These are phyloP conservation scores for Eimeria maxima DNA, from an alignment of 169 alveolate genomes.

Conservation along the genomic window DNA sequence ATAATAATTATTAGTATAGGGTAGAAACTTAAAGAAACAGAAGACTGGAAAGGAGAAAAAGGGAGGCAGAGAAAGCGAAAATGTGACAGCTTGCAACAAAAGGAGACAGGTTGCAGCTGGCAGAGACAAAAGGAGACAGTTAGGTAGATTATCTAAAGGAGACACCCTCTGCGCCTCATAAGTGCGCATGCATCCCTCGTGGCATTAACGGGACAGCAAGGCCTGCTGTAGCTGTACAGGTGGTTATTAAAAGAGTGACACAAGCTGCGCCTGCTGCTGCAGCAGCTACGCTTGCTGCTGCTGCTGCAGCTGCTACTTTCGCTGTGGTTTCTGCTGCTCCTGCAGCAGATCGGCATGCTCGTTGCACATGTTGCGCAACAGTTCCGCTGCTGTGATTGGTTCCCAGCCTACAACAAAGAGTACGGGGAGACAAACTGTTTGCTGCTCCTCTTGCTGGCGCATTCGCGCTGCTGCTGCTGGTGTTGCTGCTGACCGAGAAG, in stretches of 20 bases:
- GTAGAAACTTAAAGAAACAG: too few relatives aligned
- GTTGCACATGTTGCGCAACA: neutral
- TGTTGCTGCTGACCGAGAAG: neutral
- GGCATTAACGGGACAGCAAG: too few relatives aligned
- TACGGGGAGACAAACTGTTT: neutral
- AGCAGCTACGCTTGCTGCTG: neutral
- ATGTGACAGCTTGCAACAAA: too few relatives aligned
- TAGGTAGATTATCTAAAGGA: too few relatives aligned
- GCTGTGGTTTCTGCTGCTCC: neutral
- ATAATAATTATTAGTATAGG: too few relatives aligned
- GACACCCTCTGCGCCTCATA: too few relatives aligned
- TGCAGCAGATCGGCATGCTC: conserved; percentile 13
- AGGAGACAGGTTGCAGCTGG: too few relatives aligned
- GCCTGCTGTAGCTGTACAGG: neutral
- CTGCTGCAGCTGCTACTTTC: neutral
- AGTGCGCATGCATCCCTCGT: too few relatives aligned
- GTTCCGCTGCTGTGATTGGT: neutral
- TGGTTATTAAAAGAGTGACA: too few relatives aligned
- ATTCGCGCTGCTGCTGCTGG: conserved; percentile 26
- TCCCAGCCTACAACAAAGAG: conserved; percentile 31
- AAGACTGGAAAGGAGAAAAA: too few relatives aligned
- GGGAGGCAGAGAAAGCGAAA: too few relatives aligned
- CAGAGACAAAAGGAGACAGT: too few relatives aligned
- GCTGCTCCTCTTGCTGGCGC: neutral
- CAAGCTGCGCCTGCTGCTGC: neutral